A percentile compares a stretch with the other conserved stretches of the same genome.
Conservation (phyloP, 176 grass and related monocot genomes). For the Thinopyrum elongatum region DNA sequence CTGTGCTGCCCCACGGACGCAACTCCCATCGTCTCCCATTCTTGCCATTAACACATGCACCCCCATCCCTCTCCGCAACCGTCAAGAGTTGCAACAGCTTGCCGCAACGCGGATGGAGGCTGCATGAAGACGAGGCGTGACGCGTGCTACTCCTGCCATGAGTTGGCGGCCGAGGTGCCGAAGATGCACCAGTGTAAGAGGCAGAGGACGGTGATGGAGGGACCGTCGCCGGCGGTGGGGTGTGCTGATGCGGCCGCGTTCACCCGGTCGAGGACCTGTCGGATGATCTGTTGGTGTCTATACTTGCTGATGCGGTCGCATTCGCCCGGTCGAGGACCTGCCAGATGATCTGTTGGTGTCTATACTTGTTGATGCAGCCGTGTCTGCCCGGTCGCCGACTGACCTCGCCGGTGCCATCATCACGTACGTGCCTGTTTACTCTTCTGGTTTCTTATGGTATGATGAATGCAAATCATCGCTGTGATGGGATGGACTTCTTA, state of each 20-base stretch:
- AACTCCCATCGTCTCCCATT: not conserved
- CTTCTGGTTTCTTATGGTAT: not conserved
- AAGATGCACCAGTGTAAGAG: constrained; percentile 34
- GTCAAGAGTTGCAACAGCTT: not conserved
- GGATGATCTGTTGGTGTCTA: too few relatives aligned
- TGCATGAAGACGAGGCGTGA: constrained; percentile 53
- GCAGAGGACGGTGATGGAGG: not conserved
- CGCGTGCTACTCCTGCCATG: constrained; percentile 19
- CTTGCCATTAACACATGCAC: constrained; percentile 29
- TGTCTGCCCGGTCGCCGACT: constrained; percentile 44
- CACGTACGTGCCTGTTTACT: constrained; percentile 34
- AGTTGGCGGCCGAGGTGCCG: not conserved
- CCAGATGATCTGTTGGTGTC: constrained; percentile 70
- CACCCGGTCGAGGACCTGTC: too few relatives aligned
- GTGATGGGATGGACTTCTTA: not conserved
- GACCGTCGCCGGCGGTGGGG: not conserved
- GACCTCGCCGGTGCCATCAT: constrained; percentile 63
- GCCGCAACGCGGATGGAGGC: not conserved
- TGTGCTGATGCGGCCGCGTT: too few relatives aligned
- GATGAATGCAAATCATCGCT: too few relatives aligned
- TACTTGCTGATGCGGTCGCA: too few relatives aligned
- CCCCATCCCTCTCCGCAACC: not conserved
- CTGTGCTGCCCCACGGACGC: too few relatives aligned
- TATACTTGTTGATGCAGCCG: constrained; percentile 52
- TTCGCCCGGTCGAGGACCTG: too few relatives aligned